These are phyloP conservation scores for Trypanosoma platydactyli DNA, from an alignment of 208 protist species.

Conservation along the genomic window DNA sequence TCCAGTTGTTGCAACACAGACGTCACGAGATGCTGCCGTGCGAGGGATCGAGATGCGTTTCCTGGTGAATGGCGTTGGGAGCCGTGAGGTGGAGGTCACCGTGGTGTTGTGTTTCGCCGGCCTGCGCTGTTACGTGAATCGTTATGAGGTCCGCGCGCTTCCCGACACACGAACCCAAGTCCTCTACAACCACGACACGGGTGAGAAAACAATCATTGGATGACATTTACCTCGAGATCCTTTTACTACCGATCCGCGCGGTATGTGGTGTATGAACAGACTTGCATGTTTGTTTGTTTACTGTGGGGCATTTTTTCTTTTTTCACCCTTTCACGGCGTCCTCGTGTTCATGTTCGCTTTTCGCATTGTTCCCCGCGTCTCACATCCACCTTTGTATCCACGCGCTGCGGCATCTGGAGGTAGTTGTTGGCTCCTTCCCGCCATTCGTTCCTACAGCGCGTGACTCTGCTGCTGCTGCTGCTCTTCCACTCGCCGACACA, in stretches of 20 bases:
- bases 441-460: too few species aligned
- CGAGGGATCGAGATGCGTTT: constrained; percentile 66
- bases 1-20: background rate
- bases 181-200: constrained; percentile 60
- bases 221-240: constrained; percentile 14
- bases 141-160: constrained; percentile 58
- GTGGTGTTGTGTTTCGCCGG: constrained; percentile 63
- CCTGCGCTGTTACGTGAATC: constrained; percentile 51
- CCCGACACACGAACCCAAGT: constrained; percentile 63
- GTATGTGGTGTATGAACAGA: background rate
- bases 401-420: too few species aligned
- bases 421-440: too few species aligned
- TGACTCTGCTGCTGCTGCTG: too few species aligned
- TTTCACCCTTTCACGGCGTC: too few species aligned
- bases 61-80: constrained; percentile 41
- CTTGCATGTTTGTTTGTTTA: background rate
- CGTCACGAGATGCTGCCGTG: constrained; percentile 15
- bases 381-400: too few species aligned
- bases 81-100: constrained; percentile 54
- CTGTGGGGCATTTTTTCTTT: background rate
- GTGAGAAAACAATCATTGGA: constrained; percentile 43
- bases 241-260: background rate
- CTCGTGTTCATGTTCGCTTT: background rate
- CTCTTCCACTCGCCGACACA: too few species aligned
- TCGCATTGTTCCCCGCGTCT: too few species aligned